These are phyloP conservation scores for Ogataea ramenticola DNA, from an alignment of 805 yeast species.

Conservation along the genomic window DNA sequence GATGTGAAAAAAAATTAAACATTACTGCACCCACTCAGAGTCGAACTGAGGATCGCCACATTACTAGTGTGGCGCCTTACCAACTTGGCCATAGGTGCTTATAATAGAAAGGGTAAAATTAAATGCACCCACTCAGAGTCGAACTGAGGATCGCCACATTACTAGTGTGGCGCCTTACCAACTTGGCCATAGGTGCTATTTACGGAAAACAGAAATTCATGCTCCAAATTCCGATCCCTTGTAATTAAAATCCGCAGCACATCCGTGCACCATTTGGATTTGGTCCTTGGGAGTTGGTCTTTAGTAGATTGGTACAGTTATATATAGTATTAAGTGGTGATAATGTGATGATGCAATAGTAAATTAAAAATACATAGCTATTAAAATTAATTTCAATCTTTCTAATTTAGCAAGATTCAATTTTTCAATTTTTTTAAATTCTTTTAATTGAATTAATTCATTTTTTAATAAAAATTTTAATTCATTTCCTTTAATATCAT, in stretches of 20 bases:
- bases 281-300: too few species aligned
- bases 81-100: slow-evolving; percentile 29
- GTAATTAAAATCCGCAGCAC: too few species aligned
- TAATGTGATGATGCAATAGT: too few species aligned
- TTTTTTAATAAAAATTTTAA: slow-evolving; percentile 63
- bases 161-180: slow-evolving; percentile 30
- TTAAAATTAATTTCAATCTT: not conserved
- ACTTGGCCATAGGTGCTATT: slow-evolving; percentile 27
- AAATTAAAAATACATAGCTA: not conserved
- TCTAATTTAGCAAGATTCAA: not conserved
- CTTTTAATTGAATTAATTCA: slow-evolving; percentile 64
- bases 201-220: too few species aligned
- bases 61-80: slow-evolving; percentile 30
- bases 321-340: too few species aligned
- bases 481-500: slow-evolving; percentile 82
- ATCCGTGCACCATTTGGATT: too few species aligned
- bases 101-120: slow-evolving; percentile 3
- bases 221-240: too few species aligned
- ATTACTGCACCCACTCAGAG: slow-evolving; percentile 24
- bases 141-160: slow-evolving; percentile 29
- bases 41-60: slow-evolving; percentile 29
- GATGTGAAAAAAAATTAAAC: slow-evolving; percentile 8
- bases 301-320: too few species aligned
- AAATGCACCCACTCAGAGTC: slow-evolving; percentile 26
- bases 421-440: not conserved